A percentile compares a stretch with the other conserved stretches of the same genome.
phyloP scores from a whole-genome alignment of 2,329 filamentous ascomycete species.

The Sporothrix humicola region DNA sequence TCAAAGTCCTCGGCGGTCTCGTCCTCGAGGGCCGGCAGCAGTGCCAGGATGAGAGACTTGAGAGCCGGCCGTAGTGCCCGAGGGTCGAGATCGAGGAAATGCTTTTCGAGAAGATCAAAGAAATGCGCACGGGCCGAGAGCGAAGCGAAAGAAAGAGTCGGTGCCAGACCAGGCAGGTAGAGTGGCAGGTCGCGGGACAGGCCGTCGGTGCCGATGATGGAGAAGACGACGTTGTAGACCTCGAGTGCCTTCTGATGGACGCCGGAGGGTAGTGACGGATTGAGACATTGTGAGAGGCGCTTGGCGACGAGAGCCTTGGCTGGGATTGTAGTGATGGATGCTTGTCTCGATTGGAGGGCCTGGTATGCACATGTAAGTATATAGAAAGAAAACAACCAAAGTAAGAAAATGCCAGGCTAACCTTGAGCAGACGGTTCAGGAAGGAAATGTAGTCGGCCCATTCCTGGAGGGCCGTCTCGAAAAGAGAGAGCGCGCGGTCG shows the following conservation, averaged over 20 bases:
- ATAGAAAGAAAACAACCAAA: constrained; percentile 43
- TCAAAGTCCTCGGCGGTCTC: constrained; percentile 98
- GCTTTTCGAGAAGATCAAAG: constrained; percentile 79
- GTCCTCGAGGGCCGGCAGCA: constrained; percentile 91
- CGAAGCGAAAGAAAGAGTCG: constrained; percentile 92
- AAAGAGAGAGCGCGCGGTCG: constrained; percentile 84
- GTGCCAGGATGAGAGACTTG: constrained; percentile 86
- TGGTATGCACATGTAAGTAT: constrained; percentile 45
- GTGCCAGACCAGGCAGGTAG: constrained; percentile 86
- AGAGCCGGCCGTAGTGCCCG: constrained; percentile 80
- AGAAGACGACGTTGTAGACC: constrained; percentile 89
- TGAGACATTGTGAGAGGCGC: constrained; percentile 91
- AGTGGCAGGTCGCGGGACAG: constrained; percentile 82
- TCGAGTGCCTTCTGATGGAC: constrained; percentile 98
- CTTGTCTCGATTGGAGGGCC: constrained; percentile 86
- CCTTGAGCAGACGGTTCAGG: constrained; percentile 83
- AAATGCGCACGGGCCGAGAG: constrained; percentile 87
- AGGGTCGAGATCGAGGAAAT: constrained; percentile 75
- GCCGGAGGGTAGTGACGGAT: constrained; percentile 88
- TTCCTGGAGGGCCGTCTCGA: constrained; percentile 93
- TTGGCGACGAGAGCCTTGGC: constrained; percentile 84
- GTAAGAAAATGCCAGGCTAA: neutral
- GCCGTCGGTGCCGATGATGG: constrained; percentile 78
- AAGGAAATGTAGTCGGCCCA: constrained; percentile 99
- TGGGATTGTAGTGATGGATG: constrained; percentile 74